phyloP scores from a whole-genome alignment of 1,284 basidiomycete species.

The Bondarzewia mesenterica region DNA sequence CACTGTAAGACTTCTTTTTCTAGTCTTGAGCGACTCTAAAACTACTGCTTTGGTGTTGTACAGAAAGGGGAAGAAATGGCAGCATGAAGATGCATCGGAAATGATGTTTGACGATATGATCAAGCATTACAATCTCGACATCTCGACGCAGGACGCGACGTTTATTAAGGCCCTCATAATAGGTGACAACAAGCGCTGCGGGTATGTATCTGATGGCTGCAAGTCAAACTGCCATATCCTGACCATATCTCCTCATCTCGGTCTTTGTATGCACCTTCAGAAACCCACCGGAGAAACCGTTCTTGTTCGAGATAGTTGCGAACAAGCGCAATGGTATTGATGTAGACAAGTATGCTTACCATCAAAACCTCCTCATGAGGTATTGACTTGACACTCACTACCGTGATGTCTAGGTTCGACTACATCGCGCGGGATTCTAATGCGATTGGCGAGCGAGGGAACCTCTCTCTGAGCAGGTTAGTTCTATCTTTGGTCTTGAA shows the following conservation, averaged over 20 bases:
- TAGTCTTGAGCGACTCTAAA: background rate
- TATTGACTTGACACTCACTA: background rate
- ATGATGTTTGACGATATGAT: conserved; percentile 67
- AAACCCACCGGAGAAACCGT: conserved; percentile 30
- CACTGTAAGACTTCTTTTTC: conserved; percentile 32
- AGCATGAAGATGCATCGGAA: conserved; percentile 62
- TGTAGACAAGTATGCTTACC: conserved; percentile 60
- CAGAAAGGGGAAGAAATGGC: conserved; percentile 43
- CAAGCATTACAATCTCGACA: conserved; percentile 37
- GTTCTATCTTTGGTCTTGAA: conserved; percentile 3
- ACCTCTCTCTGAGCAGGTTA: conserved; percentile 44
- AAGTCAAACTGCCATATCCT: no score
- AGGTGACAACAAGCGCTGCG: conserved; percentile 41
- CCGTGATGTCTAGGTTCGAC: conserved; percentile 47
- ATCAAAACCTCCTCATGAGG: no score
- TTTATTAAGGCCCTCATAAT: conserved; percentile 68
- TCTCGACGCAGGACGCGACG: conserved; percentile 34
- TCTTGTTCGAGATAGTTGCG: conserved; percentile 66
- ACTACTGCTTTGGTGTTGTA: background rate
- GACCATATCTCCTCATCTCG: background rate
- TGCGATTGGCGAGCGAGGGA: conserved; percentile 57
- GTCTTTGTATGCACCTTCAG: conserved; percentile 10
- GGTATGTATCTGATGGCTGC: conserved; percentile 29
- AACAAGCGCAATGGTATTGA: conserved; percentile 74
- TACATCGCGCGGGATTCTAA: conserved; percentile 69